Evolutionary conservation across 2,329 filamentous ascomycete species (phyloP).

Genomic region (Neophaeococcomyces aloes): DNA sequence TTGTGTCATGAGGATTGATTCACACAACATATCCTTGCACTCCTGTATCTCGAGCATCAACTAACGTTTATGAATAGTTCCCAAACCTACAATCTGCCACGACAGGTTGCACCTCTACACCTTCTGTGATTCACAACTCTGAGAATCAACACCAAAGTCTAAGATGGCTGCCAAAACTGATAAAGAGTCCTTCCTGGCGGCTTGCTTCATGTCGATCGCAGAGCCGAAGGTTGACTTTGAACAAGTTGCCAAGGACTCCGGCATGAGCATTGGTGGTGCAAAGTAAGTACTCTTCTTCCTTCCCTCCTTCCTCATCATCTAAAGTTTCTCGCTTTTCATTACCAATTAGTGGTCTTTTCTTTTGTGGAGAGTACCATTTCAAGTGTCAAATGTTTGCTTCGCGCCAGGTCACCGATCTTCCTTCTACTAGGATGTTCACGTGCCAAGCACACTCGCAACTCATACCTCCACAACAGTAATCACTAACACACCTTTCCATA

Average conservation of each 20-base stretch:
- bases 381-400: too few species aligned
- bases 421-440: too few species aligned
- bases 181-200: conserved; percentile 16
- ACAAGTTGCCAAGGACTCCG: conserved; percentile 9
- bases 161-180: neutral
- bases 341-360: too few species aligned
- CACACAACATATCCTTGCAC: too few species aligned
- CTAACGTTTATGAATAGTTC: too few species aligned
- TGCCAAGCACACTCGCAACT: too few species aligned
- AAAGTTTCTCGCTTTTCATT: neutral
- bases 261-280: conserved; percentile 19
- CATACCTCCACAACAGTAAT: too few species aligned
- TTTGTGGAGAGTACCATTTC: too few species aligned
- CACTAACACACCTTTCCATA: conserved; percentile 5
- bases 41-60: neutral
- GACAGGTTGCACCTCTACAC: neutral
- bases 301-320: neutral
- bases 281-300: conserved; percentile 16
- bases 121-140: neutral
- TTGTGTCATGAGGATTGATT: too few species aligned
- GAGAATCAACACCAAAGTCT: neutral
- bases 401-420: too few species aligned
- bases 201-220: conserved; percentile 17
- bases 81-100: too few species aligned
- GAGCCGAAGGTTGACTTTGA: conserved; percentile 17